Conservation (phyloP, 495 filamentous ascomycete genomes). For the Cercophora samala region DNA sequence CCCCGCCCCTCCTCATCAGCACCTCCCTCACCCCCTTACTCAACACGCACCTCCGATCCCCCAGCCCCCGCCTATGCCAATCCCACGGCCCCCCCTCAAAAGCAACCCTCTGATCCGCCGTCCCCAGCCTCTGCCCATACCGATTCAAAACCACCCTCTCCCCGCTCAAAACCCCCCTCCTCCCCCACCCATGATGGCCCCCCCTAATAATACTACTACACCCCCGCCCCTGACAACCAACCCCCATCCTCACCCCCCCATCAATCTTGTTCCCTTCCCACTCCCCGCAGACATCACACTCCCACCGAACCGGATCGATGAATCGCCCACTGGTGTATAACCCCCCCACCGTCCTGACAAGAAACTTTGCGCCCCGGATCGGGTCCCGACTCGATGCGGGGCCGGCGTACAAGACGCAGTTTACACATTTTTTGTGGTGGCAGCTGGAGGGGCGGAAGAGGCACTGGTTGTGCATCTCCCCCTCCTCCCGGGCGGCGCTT, state of each 20-base stretch:
- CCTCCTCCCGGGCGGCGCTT: too few species aligned
- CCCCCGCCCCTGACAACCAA: neutral
- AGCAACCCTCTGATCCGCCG: conserved; percentile 27
- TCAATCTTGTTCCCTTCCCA: conserved; percentile 28
- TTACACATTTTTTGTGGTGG: conserved; percentile 24
- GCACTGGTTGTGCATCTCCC: conserved; percentile 5
- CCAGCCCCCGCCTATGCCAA: conserved; percentile 28
- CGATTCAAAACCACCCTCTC: conserved; percentile 29
- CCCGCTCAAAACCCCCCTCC: conserved; percentile 10
- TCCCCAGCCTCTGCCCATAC: conserved; percentile 32
- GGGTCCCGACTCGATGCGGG: conserved; percentile 5
- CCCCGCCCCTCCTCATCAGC: conserved; percentile 13
- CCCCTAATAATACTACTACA: neutral
- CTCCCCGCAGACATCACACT: conserved; percentile 29
- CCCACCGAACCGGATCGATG: conserved; percentile 32
- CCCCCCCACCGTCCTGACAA: conserved; percentile 27
- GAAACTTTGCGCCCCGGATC: conserved; percentile 5
- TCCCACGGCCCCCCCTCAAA: conserved; percentile 29
- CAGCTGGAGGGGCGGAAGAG: conserved; percentile 20
- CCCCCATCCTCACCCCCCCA: neutral
- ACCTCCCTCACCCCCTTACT: conserved; percentile 17
- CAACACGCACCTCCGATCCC: conserved; percentile 21
- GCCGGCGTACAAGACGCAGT: conserved; percentile 22
- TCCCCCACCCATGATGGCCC: neutral
- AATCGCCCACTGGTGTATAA: conserved; percentile 22